A percentile compares a stretch with the other conserved stretches of the same genome.
phyloP scores from a whole-genome alignment of 2,329 filamentous ascomycete species.

The Cladophialophora immunda region DNA sequence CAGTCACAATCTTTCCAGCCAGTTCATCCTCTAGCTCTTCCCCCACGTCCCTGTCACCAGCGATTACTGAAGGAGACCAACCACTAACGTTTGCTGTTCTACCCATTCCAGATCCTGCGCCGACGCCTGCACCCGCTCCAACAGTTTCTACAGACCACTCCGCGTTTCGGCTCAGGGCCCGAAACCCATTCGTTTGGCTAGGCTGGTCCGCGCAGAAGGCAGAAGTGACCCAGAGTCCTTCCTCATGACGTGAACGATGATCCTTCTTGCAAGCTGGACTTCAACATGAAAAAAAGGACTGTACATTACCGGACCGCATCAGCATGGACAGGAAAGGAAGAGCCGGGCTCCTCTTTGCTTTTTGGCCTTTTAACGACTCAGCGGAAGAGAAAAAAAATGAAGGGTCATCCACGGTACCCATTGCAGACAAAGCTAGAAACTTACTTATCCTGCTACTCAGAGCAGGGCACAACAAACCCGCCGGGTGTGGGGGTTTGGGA shows the following conservation, averaged over 20 bases:
- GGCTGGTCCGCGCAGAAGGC: conserved; percentile 13
- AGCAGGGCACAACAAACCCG: not conserved
- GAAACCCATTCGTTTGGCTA: conserved; percentile 17
- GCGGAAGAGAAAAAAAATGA: not conserved
- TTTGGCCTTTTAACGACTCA: not conserved
- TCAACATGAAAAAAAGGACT: not conserved
- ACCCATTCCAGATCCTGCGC: conserved; percentile 6
- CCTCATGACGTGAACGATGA: conserved; percentile 5
- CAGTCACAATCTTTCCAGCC: conserved; percentile 3
- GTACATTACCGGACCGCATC: not conserved
- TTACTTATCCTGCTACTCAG: not conserved
- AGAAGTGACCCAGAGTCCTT: conserved; percentile 6
- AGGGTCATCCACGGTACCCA: conserved; percentile 2
- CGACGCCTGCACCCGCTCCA: conserved; percentile 7
- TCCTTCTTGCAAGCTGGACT: not conserved
- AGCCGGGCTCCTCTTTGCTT: conserved; percentile 2
- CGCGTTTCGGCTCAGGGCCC: conserved; percentile 14
- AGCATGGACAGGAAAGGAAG: not conserved
- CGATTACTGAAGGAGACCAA: not conserved
- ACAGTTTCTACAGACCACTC: conserved; percentile 18
- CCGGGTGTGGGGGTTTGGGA: not conserved
- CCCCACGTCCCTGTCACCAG: not conserved
- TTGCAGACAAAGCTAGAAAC: not conserved
- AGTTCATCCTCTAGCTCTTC: not conserved
- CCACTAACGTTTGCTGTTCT: conserved; percentile 12